These are phyloP conservation scores for Fusarium sambucinum DNA, from an alignment of 2,329 filamentous ascomycete species.

Conservation along the genomic window DNA sequence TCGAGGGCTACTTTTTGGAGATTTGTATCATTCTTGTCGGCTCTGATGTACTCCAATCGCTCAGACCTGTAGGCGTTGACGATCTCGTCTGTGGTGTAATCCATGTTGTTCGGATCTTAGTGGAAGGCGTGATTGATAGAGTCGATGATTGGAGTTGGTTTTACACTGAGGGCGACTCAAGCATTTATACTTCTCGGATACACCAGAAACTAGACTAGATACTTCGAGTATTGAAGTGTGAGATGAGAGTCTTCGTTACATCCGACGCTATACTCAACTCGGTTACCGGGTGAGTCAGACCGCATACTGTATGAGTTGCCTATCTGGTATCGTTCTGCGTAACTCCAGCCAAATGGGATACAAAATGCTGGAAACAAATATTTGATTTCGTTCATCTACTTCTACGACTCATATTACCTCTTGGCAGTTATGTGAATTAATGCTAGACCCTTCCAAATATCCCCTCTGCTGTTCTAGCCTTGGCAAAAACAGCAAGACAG, in stretches of 20 bases:
- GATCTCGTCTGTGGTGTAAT: constrained; percentile 14
- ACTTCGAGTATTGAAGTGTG: not conserved
- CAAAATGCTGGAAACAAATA: no score
- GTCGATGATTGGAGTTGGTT: no score
- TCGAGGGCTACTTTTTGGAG: not conserved
- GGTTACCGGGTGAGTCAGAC: constrained; percentile 20
- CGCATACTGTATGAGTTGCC: not conserved
- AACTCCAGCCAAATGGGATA: no score
- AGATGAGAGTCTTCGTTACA: not conserved
- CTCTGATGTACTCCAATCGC: constrained; percentile 9
- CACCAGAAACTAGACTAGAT: rapidly evolving
- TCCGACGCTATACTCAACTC: constrained; percentile 4
- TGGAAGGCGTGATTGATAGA: no score
- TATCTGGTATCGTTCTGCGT: no score
- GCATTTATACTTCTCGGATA: not conserved
- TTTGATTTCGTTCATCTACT: no score
- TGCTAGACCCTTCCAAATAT: constrained; percentile 15
- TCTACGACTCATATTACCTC: no score
- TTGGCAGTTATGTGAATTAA: not conserved
- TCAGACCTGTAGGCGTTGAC: constrained; percentile 14
- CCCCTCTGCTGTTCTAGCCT: constrained; percentile 17
- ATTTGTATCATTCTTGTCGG: not conserved
- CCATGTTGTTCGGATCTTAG: constrained; percentile 60
- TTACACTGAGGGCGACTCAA: no score
- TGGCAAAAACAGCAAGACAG: constrained; percentile 29